Conservation (phyloP, 768 basidiomycete species). For the Termitomyces sp. region DNA sequence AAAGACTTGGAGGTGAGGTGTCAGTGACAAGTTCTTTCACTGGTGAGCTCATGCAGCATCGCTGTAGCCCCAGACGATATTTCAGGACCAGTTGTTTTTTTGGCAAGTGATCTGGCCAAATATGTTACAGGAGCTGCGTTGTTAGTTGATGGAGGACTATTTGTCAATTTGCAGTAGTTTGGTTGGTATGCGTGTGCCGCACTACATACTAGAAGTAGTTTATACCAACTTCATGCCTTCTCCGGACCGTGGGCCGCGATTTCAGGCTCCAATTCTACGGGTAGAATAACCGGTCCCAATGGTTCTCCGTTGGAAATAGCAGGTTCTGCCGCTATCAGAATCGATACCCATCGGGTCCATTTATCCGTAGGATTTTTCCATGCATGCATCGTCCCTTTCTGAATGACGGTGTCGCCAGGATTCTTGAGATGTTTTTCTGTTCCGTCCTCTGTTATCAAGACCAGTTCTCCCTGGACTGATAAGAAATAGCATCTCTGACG, state of each 20-base stretch:
- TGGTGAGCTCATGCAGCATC: neutral
- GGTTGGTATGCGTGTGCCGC: neutral
- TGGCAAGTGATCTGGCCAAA: constrained; percentile 64
- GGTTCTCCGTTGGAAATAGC: constrained; percentile 38
- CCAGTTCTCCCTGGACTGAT: constrained; percentile 49
- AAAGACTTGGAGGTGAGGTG: constrained; percentile 54
- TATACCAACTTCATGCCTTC: neutral
- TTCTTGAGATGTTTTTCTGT: constrained; percentile 44
- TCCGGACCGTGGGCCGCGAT: constrained; percentile 9
- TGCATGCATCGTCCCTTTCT: constrained; percentile 54
- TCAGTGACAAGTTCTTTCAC: neutral
- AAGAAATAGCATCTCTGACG: constrained; percentile 1
- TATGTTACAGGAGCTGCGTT: constrained; percentile 65
- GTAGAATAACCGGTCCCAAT: constrained; percentile 24
- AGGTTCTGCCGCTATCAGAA: constrained; percentile 51
- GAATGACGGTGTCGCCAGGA: constrained; percentile 51
- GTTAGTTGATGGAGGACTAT: constrained; percentile 68
- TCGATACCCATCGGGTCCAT: constrained; percentile 48
- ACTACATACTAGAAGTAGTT: neutral
- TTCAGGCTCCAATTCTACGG: constrained; percentile 7
- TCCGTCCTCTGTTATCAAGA: constrained; percentile 54
- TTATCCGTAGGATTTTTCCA: constrained; percentile 52
- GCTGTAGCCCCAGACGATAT: constrained; percentile 56
- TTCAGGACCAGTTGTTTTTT: constrained; percentile 69
- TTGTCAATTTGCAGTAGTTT: constrained; percentile 61